Evolutionary conservation across 805 yeast species (phyloP), one percentile per base, ranked within the genome.

Genomic region (Kregervanrija fluxuum): DNA sequence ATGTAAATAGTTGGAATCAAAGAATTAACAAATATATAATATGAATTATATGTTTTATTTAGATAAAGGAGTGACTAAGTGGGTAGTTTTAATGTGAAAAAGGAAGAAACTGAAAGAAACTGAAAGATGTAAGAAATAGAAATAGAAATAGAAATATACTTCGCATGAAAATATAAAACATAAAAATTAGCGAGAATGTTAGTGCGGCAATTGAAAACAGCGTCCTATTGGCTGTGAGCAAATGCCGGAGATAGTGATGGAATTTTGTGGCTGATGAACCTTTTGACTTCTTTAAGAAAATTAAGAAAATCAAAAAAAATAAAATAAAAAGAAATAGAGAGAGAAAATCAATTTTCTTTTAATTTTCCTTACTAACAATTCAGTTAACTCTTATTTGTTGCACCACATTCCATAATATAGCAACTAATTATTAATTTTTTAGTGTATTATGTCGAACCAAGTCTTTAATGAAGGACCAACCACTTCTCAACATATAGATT

Each of bases 401-500:
- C 28, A 22, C 39, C 31, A 31, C 44, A 11, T 13, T 8, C 14
- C 31, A n/a, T 22, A 22, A 22, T 13, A 14, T 11, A 22, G n/a
- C 31, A 14, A 30, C 2, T n/a, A 30, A 12, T 9, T 31, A 11
- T 35, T 14, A 40, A 4, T 13, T 39, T 44, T 35, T 30, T 22
- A 32, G 15, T 17, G 33, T 11, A 47, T 33, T 37, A 57, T 54
- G 56, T 54, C 64, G 2, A 44, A 56, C 17, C 67, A 65, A 39
- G 68, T 65, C 15, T 77, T 75, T 54, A 62, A 73, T 42, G 81
- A 80, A 43, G 82, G 82, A 32, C 80, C 82, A 40, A 75, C 81
- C 44, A 74, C 80, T 30, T 77, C 82, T 32, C 82, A 77, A 57
- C 81, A 76, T 46, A 77, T 85, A 15, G 85, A 82, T 48, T 89